A percentile compares a stretch with the other conserved stretches of the same genome.
Evolutionary conservation across 2,329 filamentous ascomycete genomes (phyloP).

Genomic region (Ophiostoma sp.): DNA sequence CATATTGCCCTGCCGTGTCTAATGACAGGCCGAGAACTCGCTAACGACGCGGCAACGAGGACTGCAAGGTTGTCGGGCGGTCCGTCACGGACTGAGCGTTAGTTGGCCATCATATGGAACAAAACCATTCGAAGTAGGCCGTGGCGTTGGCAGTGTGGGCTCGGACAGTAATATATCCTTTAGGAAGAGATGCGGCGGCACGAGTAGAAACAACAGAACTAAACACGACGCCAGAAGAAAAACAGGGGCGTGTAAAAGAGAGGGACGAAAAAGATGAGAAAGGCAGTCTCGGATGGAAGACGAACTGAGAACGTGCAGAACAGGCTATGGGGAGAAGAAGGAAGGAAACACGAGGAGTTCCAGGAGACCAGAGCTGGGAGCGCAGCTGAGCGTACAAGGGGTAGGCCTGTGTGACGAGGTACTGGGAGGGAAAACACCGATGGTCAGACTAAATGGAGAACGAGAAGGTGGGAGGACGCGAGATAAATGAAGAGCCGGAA

Average conservation of each 20-base stretch:
- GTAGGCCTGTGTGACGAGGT: not conserved
- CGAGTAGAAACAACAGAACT: too few relatives aligned
- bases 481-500: not conserved
- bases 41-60: not conserved
- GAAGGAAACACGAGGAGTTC: not conserved
- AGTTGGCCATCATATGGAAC: not conserved
- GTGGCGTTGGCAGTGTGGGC: not conserved
- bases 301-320: not conserved
- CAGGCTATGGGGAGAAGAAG: not conserved
- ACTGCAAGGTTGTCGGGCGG: not conserved
- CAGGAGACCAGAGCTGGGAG: not conserved
- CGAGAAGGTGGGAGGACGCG: not conserved
- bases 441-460: constrained; percentile 5
- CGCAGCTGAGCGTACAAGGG: constrained; percentile 5
- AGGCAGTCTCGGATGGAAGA: not conserved
- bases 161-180: too few relatives aligned
- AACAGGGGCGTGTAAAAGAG: not conserved
- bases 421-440: not conserved
- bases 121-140: not conserved
- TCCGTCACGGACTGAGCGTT: not conserved
- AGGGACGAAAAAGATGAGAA: not conserved
- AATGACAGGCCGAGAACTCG: not conserved
- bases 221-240: too few relatives aligned
- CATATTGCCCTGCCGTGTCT: not conserved
- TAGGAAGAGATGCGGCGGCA: too few relatives aligned